phyloP scores from a whole-genome alignment of 2,329 filamentous ascomycete species.

The Beauveria medogensis region DNA sequence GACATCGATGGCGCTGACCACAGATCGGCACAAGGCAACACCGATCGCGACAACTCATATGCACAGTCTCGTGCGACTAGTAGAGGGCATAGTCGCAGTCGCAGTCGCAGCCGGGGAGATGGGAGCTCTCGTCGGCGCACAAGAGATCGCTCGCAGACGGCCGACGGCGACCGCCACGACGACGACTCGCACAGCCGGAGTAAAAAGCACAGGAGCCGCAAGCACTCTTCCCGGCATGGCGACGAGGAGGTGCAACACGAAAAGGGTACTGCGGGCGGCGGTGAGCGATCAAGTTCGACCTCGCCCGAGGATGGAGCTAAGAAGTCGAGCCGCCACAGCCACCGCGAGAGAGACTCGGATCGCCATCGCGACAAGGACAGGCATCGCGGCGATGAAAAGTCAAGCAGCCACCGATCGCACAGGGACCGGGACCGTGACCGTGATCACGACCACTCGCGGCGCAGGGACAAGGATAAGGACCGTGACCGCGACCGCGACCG shows the following conservation, averaged over 20 bases:
- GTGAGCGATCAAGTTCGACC: conserved; percentile 54
- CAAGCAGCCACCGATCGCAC: conserved; percentile 32
- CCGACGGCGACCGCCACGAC: conserved; percentile 39
- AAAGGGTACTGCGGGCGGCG: conserved; percentile 27
- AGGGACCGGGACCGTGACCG: conserved; percentile 25
- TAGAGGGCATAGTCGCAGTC: conserved; percentile 18
- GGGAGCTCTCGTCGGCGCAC: conserved; percentile 42
- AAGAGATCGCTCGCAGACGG: conserved; percentile 46
- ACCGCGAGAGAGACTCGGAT: conserved; percentile 43
- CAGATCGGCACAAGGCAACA: conserved; percentile 14
- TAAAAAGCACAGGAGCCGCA: conserved; percentile 39
- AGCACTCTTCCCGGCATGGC: conserved; percentile 33
- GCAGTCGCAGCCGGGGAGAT: conserved; percentile 29
- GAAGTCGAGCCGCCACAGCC: conserved; percentile 51
- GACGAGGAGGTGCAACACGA: conserved; percentile 34
- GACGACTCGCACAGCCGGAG: conserved; percentile 37
- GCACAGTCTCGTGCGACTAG: conserved; percentile 29
- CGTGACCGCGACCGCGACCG: conserved; percentile 22
- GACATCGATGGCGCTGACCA: conserved; percentile 9
- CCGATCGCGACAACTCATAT: conserved; percentile 22
- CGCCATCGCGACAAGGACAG: conserved; percentile 38
- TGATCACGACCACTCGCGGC: conserved; percentile 21
- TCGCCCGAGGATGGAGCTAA: conserved; percentile 51
- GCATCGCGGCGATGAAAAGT: conserved; percentile 37
- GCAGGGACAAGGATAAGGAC: conserved; percentile 18